A percentile compares a stretch with the other conserved stretches of the same genome.
Conservation (phyloP, 2,329 filamentous ascomycete species). For the Clonostachys rhizophaga region DNA sequence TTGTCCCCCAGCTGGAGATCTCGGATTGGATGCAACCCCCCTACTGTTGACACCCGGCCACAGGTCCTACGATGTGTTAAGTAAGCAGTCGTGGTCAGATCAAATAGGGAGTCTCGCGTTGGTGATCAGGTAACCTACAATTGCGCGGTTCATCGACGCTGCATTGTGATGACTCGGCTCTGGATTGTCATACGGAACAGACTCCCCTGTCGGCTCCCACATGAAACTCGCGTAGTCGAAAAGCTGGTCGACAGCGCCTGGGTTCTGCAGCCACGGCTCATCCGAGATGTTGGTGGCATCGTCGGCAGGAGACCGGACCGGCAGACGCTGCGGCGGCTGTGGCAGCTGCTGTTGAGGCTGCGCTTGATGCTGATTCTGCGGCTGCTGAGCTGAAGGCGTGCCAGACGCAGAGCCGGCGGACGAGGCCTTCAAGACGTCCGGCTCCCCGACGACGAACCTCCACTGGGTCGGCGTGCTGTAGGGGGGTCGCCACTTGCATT, state of each 20-base stretch:
- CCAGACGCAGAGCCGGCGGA: not conserved
- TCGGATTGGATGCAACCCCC: not conserved
- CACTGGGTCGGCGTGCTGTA: not conserved
- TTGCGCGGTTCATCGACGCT: no score
- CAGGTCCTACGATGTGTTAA: not conserved
- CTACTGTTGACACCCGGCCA: not conserved
- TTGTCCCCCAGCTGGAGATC: slow-evolving; percentile 14
- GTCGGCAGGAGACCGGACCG: no score
- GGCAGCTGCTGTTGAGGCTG: not conserved
- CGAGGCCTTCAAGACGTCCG: not conserved
- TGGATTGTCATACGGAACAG: no score
- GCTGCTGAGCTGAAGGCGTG: not conserved
- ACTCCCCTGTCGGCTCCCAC: slow-evolving; percentile 25
- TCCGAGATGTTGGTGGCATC: not conserved
- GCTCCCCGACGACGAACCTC: not conserved
- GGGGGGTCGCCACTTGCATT: slow-evolving; percentile 1
- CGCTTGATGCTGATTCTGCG: not conserved
- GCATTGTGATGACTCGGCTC: no score
- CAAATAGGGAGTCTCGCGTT: no score
- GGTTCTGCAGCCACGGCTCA: not conserved
- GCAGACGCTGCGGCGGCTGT: not conserved
- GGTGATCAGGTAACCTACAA: no score
- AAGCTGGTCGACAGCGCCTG: slow-evolving; percentile 16
- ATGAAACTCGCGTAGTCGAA: slow-evolving; percentile 44
- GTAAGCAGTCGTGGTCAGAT: no score